Evolutionary conservation across 1,284 basidiomycete species (phyloP), one percentile per base, ranked within the genome.

Genomic region (Rhodotorula glutinis): DNA sequence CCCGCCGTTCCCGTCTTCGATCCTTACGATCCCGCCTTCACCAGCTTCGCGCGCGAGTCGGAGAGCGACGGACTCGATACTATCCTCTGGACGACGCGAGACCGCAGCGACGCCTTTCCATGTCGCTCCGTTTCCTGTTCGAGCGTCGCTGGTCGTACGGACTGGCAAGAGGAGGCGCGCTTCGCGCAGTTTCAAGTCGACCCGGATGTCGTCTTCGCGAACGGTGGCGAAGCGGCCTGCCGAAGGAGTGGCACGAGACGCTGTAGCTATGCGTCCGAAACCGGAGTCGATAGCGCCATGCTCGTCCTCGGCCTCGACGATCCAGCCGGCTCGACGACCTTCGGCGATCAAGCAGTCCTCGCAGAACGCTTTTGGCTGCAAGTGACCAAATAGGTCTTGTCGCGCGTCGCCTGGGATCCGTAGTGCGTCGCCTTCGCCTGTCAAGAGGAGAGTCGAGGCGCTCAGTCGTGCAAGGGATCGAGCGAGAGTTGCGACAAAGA

Each of bases 311-410:
- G 25, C 13, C 25, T 13, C 49, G 49, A 51, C 49, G 49, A 51
- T 51, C 46, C 53, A 47, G 4, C 57, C 57, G 14, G 4, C 9
- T 3, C 40, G 14, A 9, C 25, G 30, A 8, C 54, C 57, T 21
- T 44, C 47, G 9, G 29, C 51, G 43, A 60, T 55, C 17, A 63
- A 25, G 19, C 63, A 38, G 29, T 67, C 66, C 56, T 67, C 66
- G 29, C 40, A 40, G 54, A 62, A n/a, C 53, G 66, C 66, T 11
- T 51, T 33, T 21, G 58, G 66, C 41, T 67, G 66, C 54, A 57
- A 4, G 44, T 60, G 53, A 25, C 53, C 47, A 17, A 63, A 63
- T 9, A 67, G 14, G 40, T 63, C 66, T n/a, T 44, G 14, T n/a
- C 62, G 52, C 40, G 60, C 51, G 41, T 54, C 52, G 16, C 41